Evolutionary conservation across 2,329 filamentous ascomycete genomes (phyloP).

Genomic region (Fusarium pseudoanthophilum): DNA sequence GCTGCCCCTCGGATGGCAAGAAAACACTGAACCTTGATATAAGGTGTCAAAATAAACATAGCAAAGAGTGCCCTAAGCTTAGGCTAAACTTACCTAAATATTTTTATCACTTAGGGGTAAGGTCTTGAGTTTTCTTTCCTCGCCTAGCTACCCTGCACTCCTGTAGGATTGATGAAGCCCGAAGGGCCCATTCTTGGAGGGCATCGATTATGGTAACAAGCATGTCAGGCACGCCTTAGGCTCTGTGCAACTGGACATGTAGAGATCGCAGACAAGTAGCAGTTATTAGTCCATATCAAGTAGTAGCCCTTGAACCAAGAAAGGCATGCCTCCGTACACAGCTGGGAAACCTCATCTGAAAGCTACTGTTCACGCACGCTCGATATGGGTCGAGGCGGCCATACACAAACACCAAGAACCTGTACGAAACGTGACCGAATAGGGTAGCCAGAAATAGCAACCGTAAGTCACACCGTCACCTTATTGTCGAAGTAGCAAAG

Average conservation of each 20-base stretch:
- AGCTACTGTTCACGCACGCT: neutral
- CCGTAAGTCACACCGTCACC: neutral
- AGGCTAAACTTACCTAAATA: too few relatives aligned
- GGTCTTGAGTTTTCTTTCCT: too few relatives aligned
- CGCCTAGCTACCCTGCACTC: too few relatives aligned
- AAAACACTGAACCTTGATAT: too few relatives aligned
- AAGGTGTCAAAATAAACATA: too few relatives aligned
- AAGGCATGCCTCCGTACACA: neutral
- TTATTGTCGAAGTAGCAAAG: neutral
- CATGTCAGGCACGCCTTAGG: neutral
- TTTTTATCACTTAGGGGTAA: too few relatives aligned
- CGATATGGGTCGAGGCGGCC: neutral
- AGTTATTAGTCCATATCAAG: neutral
- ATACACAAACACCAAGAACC: neutral
- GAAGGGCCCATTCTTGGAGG: neutral
- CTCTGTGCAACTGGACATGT: neutral
- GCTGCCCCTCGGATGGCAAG: too few relatives aligned
- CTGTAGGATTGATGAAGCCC: neutral
- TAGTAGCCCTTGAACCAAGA: neutral
- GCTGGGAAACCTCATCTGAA: neutral
- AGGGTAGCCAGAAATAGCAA: neutral
- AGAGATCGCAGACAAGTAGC: neutral
- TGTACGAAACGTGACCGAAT: neutral
- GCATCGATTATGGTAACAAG: neutral
- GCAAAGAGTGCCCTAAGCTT: too few relatives aligned